Evolutionary conservation across 23 red algal genomes (phyloP), one percentile per base, ranked within the genome.

Genomic region (Gracilaria gracilis): DNA sequence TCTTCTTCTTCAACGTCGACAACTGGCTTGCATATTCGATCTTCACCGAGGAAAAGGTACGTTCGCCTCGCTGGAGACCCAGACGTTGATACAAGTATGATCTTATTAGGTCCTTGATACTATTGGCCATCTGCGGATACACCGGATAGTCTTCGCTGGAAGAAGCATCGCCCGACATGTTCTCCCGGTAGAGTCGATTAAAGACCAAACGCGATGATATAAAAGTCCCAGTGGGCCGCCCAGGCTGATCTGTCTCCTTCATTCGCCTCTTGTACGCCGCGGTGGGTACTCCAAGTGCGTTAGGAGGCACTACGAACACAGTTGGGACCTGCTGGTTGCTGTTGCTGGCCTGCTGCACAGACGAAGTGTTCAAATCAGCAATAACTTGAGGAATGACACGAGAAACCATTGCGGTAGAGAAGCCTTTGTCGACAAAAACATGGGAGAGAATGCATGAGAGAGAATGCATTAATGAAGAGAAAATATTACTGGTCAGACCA

Each of bases 221-320:
- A 2, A 36, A 13, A 13, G 62, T 67, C 28, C 62, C 62, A 67
- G 62, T 67, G 17, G 62, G 62, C 33, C 27, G 28, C 12, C 62
- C 62, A 1, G 62, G 62, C 16, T 15, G 24, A 36, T 29, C 62
- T 33, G 62, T 33, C 25, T 29, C 62, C 33, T 67, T 67, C 33
- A 67, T 67, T 67, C 62, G 62, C 24, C 62, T 28, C 62, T 67
- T 67, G 28, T 33, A 33, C 9, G 62, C 27, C 33, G 62, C 62
- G 2, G 24, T 67, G 27, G 62, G 62, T 33, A 67, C 32, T 35
- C 5, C 33, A 33, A 67, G 28, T 11, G 62, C 33, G 24, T 67
- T 67, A 14, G 62, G 62, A 29, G 62, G 62, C 11, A 67, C 51
- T 2, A 55, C 51, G 51, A 55, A 55, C 51, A 55, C 51, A 20